Conservation (phyloP, 2,329 filamentous ascomycete species). For the Calcarisporium arbuscula region DNA sequence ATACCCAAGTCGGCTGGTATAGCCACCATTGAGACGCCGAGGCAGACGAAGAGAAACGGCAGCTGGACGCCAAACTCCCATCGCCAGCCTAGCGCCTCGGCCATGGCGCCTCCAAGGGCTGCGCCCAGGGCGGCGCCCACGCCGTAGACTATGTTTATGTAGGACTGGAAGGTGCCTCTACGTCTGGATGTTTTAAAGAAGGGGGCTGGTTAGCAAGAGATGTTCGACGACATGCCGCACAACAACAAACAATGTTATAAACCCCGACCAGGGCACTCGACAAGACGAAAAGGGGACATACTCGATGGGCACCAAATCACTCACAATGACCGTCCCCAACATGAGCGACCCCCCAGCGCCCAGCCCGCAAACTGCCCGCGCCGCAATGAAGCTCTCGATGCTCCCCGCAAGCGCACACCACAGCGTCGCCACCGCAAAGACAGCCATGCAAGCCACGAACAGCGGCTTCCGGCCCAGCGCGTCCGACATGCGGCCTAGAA, state of each 20-base stretch:
- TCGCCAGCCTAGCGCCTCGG: constrained; percentile 65
- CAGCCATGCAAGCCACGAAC: constrained; percentile 55
- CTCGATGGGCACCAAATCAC: constrained; percentile 68
- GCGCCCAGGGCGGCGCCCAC: constrained; percentile 54
- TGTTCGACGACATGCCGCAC: too few species aligned
- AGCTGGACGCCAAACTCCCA: constrained; percentile 64
- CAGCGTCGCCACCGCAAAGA: constrained; percentile 59
- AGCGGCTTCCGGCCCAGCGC: constrained; percentile 62
- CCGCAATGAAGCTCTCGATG: constrained; percentile 65
- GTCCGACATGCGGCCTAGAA: constrained; percentile 69
- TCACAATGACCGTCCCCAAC: constrained; percentile 64
- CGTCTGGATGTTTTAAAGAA: constrained; percentile 23
- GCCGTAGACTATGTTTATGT: constrained; percentile 61
- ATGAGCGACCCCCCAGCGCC: constrained; percentile 67
- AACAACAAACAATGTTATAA: too few species aligned
- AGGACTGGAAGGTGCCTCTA: constrained; percentile 67
- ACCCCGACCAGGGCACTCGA: too few species aligned
- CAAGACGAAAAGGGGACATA: constrained; percentile 28
- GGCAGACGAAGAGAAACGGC: constrained; percentile 40
- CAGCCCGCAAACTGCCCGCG: constrained; percentile 64
- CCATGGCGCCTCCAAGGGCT: constrained; percentile 63
- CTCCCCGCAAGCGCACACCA: constrained; percentile 64
- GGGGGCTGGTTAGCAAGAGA: constrained; percentile 1
- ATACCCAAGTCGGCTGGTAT: constrained; percentile 50
- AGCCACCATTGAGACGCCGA: constrained; percentile 36